These are phyloP conservation scores for Graphiopsis chlorocephala DNA, from an alignment of 2,329 filamentous ascomycete genomes.

Conservation along the genomic window DNA sequence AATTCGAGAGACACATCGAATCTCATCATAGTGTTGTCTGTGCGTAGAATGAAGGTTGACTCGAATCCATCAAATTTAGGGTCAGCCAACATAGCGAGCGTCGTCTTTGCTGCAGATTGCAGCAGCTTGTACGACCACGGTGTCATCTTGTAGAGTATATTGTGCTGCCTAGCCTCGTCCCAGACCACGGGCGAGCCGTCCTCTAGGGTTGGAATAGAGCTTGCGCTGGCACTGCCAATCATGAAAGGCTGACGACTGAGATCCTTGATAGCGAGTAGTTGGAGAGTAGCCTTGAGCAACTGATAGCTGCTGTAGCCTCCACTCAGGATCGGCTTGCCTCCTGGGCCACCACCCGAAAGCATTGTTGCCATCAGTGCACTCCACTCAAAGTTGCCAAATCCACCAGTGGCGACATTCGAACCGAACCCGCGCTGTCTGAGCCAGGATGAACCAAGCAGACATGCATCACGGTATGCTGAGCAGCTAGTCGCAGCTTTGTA, in stretches of 20 bases:
- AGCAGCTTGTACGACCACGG: conserved; percentile 76
- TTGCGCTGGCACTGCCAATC: conserved; percentile 40
- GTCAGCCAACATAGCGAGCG: conserved; percentile 72
- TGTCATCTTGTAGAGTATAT: conserved; percentile 88
- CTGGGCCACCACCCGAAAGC: conserved; percentile 71
- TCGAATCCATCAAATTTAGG: conserved; percentile 76
- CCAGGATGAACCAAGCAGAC: conserved; percentile 83
- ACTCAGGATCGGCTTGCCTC: conserved; percentile 70
- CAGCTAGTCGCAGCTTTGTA: conserved; percentile 68
- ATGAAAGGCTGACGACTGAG: conserved; percentile 61
- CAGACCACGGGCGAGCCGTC: conserved; percentile 67
- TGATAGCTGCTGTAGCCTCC: conserved; percentile 84
- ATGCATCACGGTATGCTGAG: conserved; percentile 75
- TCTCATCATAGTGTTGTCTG: conserved; percentile 50
- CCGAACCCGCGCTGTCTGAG: conserved; percentile 81
- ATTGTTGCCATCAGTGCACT: conserved; percentile 74
- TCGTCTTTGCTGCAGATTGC: conserved; percentile 70
- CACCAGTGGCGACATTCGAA: conserved; percentile 67
- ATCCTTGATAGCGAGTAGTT: conserved; percentile 75
- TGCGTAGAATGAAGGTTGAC: conserved; percentile 70
- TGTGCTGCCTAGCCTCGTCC: conserved; percentile 71
- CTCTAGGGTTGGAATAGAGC: conserved; percentile 24
- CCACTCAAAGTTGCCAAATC: conserved; percentile 95
- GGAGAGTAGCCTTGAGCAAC: conserved; percentile 90
- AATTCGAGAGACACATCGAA: conserved; percentile 54